These are phyloP conservation scores for Crucibulum laeve DNA, from an alignment of 768 basidiomycete species.

Conservation along the genomic window DNA sequence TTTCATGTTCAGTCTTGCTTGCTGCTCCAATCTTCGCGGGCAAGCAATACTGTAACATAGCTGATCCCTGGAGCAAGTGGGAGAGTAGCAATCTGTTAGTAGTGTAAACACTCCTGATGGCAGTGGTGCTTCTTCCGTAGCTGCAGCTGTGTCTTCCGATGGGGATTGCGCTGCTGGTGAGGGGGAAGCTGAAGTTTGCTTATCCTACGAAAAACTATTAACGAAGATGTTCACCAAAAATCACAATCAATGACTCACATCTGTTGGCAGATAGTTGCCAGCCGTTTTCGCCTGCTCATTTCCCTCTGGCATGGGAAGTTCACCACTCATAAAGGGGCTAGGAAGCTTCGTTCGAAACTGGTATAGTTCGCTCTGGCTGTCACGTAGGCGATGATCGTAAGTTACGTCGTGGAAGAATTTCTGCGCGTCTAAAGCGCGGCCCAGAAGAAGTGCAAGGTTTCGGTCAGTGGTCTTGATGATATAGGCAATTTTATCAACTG, in stretches of 20 bases:
- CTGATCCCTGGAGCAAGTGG: constrained; percentile 90
- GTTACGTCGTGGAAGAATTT: constrained; percentile 99
- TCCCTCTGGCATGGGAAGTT: constrained; percentile 35
- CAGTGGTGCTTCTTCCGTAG: constrained; percentile 61
- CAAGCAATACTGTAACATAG: constrained; percentile 99
- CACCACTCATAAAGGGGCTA: constrained; percentile 82
- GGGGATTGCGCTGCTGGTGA: constrained; percentile 20
- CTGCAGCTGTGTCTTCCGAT: constrained; percentile 34
- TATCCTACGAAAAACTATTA: constrained; percentile 16
- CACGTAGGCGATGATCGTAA: constrained; percentile 93
- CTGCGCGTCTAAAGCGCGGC: constrained; percentile 92
- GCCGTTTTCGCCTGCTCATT: constrained; percentile 7
- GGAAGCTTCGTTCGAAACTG: constrained; percentile 84
- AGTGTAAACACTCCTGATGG: constrained; percentile 96
- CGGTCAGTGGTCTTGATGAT: constrained; percentile 99
- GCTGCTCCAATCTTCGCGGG: constrained; percentile 90
- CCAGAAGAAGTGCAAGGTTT: constrained; percentile 91
- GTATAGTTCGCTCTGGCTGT: constrained; percentile 85
- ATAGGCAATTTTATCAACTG: constrained; percentile 94
- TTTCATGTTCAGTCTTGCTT: constrained; percentile 91
- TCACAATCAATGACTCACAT: constrained; percentile 11
- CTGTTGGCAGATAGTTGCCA: constrained; percentile 19
- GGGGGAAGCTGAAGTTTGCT: constrained; percentile 20
- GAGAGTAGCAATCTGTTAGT: constrained; percentile 96
- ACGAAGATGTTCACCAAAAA: background rate